Percentiles rank a stretch among this genome's conserved stretches.
Conservation (phyloP, 2,329 filamentous ascomycete genomes). For the Paecilomyces fulvus region DNA sequence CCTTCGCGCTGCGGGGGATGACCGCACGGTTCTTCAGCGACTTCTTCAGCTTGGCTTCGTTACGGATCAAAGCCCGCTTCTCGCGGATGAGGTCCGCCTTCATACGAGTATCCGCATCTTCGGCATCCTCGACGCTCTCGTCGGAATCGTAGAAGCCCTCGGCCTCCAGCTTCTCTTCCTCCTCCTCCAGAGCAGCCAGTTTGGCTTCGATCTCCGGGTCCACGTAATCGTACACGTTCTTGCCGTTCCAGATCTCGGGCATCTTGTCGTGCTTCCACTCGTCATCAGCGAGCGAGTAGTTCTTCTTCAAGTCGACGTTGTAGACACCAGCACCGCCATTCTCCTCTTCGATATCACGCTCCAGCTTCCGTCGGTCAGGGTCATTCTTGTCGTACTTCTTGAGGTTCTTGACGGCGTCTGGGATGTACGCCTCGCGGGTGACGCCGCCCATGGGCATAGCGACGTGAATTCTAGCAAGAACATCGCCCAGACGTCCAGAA, state of each 20-base stretch:
- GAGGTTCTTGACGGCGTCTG: slow-evolving; percentile 68
- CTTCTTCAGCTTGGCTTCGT: slow-evolving; percentile 92
- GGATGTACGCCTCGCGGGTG: slow-evolving; percentile 74
- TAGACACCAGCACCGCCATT: slow-evolving; percentile 93
- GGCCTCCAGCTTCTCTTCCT: slow-evolving; percentile 84
- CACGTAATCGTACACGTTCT: slow-evolving; percentile 96
- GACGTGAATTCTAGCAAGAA: slow-evolving; percentile 91
- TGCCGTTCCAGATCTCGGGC: slow-evolving; percentile 86
- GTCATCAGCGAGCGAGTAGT: slow-evolving; percentile 77
- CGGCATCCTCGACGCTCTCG: slow-evolving; percentile 72
- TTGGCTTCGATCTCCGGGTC: slow-evolving; percentile 95
- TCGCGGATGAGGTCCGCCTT: slow-evolving; percentile 95
- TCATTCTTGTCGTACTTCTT: slow-evolving; percentile 89
- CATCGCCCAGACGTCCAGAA: slow-evolving; percentile 75
- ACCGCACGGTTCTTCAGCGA: slow-evolving; percentile 93
- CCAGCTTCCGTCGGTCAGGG: slow-evolving; percentile 69
- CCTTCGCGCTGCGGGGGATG: slow-evolving; percentile 73
- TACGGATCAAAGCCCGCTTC: slow-evolving; percentile 85
- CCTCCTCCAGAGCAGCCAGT: slow-evolving; percentile 82
- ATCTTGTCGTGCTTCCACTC: slow-evolving; percentile 97
- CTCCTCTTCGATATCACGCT: slow-evolving; percentile 81
- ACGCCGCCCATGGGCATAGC: slow-evolving; percentile 82
- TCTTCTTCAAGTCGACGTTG: slow-evolving; percentile 83
- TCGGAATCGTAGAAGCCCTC: slow-evolving; percentile 93
- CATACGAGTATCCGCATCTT: slow-evolving; percentile 76